These are phyloP conservation scores for Ciborinia camelliae DNA, from an alignment of 2,329 filamentous ascomycete genomes.

Conservation along the genomic window DNA sequence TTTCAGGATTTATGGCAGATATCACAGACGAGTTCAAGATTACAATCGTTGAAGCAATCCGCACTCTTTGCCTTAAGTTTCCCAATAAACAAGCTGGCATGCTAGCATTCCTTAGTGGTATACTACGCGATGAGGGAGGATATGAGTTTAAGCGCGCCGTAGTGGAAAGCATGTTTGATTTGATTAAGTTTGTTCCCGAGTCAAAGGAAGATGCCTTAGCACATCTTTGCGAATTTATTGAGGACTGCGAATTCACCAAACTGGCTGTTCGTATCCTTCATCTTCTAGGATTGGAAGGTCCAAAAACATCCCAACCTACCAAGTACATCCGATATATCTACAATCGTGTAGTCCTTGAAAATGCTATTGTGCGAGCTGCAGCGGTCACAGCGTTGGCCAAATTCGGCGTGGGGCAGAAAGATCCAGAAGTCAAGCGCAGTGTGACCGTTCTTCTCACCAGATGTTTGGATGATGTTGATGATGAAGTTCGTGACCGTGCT, in stretches of 20 bases:
- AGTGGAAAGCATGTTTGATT: constrained; percentile 98
- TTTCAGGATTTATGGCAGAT: constrained; percentile 96
- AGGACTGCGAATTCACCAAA: constrained; percentile 99
- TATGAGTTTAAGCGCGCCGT: constrained; percentile 98
- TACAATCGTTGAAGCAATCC: constrained; percentile 98
- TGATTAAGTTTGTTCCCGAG: constrained; percentile 98
- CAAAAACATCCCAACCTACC: constrained; percentile 90
- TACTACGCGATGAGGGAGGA: constrained; percentile 91
- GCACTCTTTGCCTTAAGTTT: constrained; percentile 95
- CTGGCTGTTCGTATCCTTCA: constrained; percentile 93
- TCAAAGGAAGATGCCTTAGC: constrained; percentile 77
- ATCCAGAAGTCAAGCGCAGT: constrained; percentile 93
- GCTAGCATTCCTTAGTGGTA: constrained; percentile 95
- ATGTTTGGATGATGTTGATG: constrained; percentile 94
- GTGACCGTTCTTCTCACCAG: constrained; percentile 88
- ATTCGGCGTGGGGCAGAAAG: constrained; percentile 95
- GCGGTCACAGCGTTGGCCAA: constrained; percentile 95
- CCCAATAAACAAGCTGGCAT: constrained; percentile 97
- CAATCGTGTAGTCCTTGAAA: constrained; percentile 95
- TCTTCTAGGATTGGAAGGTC: constrained; percentile 88
- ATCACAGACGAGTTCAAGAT: constrained; percentile 99
- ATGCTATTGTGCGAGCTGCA: constrained; percentile 90
- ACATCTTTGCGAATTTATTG: constrained; percentile 97
- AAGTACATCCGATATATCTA: constrained; percentile 99
- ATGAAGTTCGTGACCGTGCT: constrained; percentile 94